phyloP scores from a whole-genome alignment of 192 early-diverging fungal genomes.

The Dimargaris verticillata region DNA sequence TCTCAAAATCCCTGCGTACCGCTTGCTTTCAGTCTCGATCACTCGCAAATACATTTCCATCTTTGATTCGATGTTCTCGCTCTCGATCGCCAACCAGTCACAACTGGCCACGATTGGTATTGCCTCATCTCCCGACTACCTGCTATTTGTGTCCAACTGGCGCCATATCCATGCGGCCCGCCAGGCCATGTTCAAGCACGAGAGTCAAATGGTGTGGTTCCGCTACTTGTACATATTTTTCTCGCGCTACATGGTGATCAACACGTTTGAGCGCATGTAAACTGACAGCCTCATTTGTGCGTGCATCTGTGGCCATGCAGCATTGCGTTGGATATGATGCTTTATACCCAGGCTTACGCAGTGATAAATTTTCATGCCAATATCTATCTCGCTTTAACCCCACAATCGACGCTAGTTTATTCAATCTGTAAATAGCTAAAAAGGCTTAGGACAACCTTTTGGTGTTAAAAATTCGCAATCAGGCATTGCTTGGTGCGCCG shows the following conservation, averaged over 20 bases:
- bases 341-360: too few relatives aligned
- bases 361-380: too few relatives aligned
- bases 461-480: too few relatives aligned
- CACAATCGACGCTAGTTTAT: too few relatives aligned
- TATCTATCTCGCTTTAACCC: too few relatives aligned
- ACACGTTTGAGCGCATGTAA: slow-evolving; percentile 36
- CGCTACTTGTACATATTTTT: slow-evolving; percentile 68
- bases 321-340: too few relatives aligned
- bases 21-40: slow-evolving; percentile 35
- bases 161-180: slow-evolving; percentile 33
- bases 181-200: slow-evolving; percentile 62
- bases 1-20: slow-evolving; percentile 28
- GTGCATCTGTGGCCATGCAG: too few relatives aligned
- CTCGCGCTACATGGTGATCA: slow-evolving; percentile 81
- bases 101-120: not conserved
- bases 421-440: too few relatives aligned
- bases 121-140: slow-evolving; percentile 8
- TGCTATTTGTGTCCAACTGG: slow-evolving; percentile 45
- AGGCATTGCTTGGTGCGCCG: too few relatives aligned
- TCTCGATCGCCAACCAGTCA: slow-evolving; percentile 12
- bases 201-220: slow-evolving; percentile 87
- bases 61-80: slow-evolving; percentile 27
- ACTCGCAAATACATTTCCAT: slow-evolving; percentile 38
- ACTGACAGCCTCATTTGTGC: too few relatives aligned
- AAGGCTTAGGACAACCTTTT: too few relatives aligned